Conservation (phyloP, 495 filamentous ascomycete genomes). For the Penicillium odoratum region DNA sequence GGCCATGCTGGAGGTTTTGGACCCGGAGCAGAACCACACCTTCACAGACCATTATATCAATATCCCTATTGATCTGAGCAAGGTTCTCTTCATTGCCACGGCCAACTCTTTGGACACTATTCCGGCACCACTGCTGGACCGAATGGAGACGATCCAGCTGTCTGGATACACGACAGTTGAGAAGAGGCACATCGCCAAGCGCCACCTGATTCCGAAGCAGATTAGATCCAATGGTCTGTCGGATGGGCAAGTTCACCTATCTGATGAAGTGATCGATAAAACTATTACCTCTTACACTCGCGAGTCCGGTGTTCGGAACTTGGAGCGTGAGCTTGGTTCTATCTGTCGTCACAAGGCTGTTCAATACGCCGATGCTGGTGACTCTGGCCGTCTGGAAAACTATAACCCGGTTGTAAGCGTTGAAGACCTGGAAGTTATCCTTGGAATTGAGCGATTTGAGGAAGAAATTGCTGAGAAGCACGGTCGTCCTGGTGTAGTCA, state of each 20-base stretch:
- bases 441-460: conserved; percentile 92
- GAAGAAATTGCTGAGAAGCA: conserved; percentile 92
- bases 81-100: conserved; percentile 98
- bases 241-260: conserved; percentile 69
- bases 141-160: conserved; percentile 93
- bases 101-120: conserved; percentile 97
- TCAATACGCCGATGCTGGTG: conserved; percentile 86
- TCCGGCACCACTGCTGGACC: conserved; percentile 87
- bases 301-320: conserved; percentile 94
- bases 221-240: conserved; percentile 76
- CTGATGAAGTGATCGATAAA: conserved; percentile 84
- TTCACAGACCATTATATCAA: conserved; percentile 97
- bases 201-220: conserved; percentile 94
- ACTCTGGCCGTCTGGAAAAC: conserved; percentile 62
- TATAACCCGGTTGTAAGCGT: conserved; percentile 76
- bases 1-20: conserved; percentile 98
- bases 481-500: conserved; percentile 89
- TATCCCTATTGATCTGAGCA: conserved; percentile 93
- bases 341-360: conserved; percentile 96
- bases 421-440: conserved; percentile 81
- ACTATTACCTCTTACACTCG: conserved; percentile 96
- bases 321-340: conserved; percentile 92
- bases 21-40: conserved; percentile 94
- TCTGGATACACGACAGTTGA: conserved; percentile 98
- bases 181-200: conserved; percentile 92